Evolutionary conservation across 2,329 filamentous ascomycete genomes (phyloP).

Genomic region (Aquanectria penicillioides): DNA sequence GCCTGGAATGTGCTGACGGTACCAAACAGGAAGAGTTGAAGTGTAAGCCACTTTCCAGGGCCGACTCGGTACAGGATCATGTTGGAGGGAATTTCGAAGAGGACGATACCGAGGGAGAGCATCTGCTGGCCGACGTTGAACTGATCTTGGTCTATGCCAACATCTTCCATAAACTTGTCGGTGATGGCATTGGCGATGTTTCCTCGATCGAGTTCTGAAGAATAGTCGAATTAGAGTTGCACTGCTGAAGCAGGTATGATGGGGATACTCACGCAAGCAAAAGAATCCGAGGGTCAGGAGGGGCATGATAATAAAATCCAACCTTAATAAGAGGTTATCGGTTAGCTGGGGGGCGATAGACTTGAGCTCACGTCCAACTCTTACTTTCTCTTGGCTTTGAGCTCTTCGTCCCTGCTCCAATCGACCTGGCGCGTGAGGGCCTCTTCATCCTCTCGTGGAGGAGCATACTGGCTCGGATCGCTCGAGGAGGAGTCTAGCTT

Average conservation of each 20-base stretch:
- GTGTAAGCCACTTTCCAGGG: constrained; percentile 63
- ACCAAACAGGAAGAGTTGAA: constrained; percentile 64
- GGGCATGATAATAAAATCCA: constrained; percentile 55
- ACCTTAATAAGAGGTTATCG: constrained; percentile 31
- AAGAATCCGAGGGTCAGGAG: constrained; percentile 55
- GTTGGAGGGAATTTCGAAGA: constrained; percentile 53
- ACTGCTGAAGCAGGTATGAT: background rate
- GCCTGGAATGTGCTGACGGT: constrained; percentile 64
- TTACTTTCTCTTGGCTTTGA: constrained; percentile 51
- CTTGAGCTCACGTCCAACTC: no score
- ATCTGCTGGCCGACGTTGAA: constrained; percentile 63
- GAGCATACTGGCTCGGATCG: constrained; percentile 27
- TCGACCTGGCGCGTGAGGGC: constrained; percentile 42
- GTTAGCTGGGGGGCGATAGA: no score
- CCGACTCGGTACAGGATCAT: constrained; percentile 48
- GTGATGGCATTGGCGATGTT: constrained; percentile 61
- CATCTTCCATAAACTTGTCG: constrained; percentile 59
- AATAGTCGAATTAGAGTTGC: background rate
- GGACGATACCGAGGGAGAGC: constrained; percentile 60
- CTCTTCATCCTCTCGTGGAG: constrained; percentile 43
- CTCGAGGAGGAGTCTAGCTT: constrained; percentile 22
- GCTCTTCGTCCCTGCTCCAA: constrained; percentile 50
- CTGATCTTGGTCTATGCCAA: constrained; percentile 60
- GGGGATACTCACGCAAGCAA: constrained; percentile 49
- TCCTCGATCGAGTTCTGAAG: constrained; percentile 50